These are phyloP conservation scores for Corrigiola litoralis DNA, from an alignment of 179 eudicot species.

Conservation along the genomic window DNA sequence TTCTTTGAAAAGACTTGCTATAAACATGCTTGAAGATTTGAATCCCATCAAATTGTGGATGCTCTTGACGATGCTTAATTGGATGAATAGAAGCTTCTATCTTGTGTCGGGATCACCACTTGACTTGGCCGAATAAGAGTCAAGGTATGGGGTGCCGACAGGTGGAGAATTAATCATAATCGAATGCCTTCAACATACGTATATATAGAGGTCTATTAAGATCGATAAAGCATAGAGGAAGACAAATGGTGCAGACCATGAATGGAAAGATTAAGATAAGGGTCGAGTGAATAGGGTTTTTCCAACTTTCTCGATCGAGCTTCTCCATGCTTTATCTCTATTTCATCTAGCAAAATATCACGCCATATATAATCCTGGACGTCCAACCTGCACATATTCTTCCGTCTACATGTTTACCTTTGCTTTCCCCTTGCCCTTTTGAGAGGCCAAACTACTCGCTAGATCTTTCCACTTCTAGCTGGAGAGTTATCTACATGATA, in stretches of 20 bases:
- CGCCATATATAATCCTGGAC: not conserved
- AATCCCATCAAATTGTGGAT: too few relatives aligned
- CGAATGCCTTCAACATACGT: not conserved
- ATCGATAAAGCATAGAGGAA: conserved; percentile 1
- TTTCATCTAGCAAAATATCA: conserved; percentile 21
- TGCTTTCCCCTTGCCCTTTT: too few relatives aligned
- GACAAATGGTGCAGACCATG: conserved; percentile 11
- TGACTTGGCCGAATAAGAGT: too few relatives aligned
- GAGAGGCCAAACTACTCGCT: too few relatives aligned
- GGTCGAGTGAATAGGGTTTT: conserved; percentile 25
- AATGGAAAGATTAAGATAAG: conserved; percentile 27
- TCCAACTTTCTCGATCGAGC: conserved; percentile 30
- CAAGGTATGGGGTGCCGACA: too few relatives aligned
- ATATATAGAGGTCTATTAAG: not conserved
- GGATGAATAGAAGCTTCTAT: too few relatives aligned
- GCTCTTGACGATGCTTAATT: too few relatives aligned
- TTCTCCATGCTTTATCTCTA: conserved; percentile 8
- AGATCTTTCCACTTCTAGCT: too few relatives aligned
- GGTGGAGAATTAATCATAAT: conserved; percentile 1
- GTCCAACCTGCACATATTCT: not conserved
- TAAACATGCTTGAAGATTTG: too few relatives aligned
- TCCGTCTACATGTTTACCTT: not conserved
- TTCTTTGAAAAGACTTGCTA: too few relatives aligned
- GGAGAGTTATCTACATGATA: too few relatives aligned
- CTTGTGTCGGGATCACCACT: too few relatives aligned